Evolutionary conservation across 306 rosid species (phyloP), one percentile per base, ranked within the genome.

Genomic region (Vachellia collinsii): DNA sequence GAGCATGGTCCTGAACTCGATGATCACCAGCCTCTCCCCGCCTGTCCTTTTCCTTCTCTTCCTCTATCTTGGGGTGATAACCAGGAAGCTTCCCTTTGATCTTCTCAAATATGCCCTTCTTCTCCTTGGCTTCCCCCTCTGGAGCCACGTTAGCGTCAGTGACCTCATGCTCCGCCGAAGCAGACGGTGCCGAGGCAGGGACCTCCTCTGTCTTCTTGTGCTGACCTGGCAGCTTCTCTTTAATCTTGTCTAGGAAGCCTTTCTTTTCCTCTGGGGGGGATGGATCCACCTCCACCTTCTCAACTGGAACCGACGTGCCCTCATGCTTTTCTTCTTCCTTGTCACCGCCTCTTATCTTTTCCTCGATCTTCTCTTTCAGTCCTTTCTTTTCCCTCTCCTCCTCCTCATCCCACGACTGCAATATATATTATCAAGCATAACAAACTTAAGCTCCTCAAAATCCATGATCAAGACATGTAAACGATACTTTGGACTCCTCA

Each of bases 161-260:
- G 29, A 48, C 43, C 25, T 41, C 59, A 23, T 74, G 56, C 66
- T 74, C 80, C 13, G 62, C 41, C 61, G 76, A 10, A 7, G 70
- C 39, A 3, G 23, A 16, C 0, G 82, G 76, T 4, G 88, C 43
- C 0, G 77, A 74, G 7, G 88, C 50, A 8, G 85, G 58, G 8
- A 39, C 81, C 64, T 92, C 98, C 61, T 93, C 97, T 0, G 89
- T 23, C 83, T 92, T 94, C 91, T 94, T 90, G 75, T 72, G 73
- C 51, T 88, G 88, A 0, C 98, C 97, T 2, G 97, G 98, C 8
- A 94, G 84, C 75, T 92, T 94, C 3, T 83, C 97, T 87, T 90
- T 90, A 16, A 90, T 88, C 59, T 90, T 90, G n/a, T 87, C 91
- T 8, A 90, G 83, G 71, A 90, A 83, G 3, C 94, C 94, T 79